Percentiles rank a stretch among this genome's conserved stretches.
Conservation (phyloP, 306 rosid genomes). For the Inga oerstediana region DNA sequence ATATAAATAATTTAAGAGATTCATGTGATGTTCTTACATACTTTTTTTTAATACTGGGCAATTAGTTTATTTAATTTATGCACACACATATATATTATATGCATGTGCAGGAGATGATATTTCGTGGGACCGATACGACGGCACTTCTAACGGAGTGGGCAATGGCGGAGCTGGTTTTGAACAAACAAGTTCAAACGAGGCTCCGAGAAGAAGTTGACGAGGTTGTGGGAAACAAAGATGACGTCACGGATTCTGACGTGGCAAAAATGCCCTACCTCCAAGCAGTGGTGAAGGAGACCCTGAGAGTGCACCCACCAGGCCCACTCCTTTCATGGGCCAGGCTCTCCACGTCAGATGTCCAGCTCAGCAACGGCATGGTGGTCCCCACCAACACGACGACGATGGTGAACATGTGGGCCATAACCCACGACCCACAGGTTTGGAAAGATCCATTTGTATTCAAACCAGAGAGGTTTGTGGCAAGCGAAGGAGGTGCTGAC, state of each 20-base stretch:
- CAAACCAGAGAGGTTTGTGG: conserved; percentile 54
- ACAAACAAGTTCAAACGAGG: conserved; percentile 37
- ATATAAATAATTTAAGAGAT: not conserved
- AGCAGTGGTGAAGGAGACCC: conserved; percentile 48
- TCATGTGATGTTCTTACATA: not conserved
- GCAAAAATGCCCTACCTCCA: conserved; percentile 41
- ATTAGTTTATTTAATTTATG: not conserved
- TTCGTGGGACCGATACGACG: conserved; percentile 56
- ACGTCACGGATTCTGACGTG: conserved; percentile 40
- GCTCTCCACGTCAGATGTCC: conserved; percentile 56
- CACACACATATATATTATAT: not conserved
- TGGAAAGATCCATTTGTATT: conserved; percentile 42
- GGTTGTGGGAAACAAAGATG: conserved; percentile 32
- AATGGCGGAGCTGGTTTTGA: conserved; percentile 52
- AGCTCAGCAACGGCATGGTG: conserved; percentile 58
- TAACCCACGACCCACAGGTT: conserved; percentile 45
- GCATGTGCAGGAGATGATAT: conserved; percentile 52
- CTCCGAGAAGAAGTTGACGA: conserved; percentile 35
- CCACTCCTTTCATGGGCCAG: conserved; percentile 68
- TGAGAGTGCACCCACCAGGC: conserved; percentile 54
- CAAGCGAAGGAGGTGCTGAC: conserved; percentile 47
- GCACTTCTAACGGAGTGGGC: conserved; percentile 55
- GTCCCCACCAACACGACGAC: conserved; percentile 51
- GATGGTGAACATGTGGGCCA: conserved; percentile 62
- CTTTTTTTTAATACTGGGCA: not conserved